Conservation (phyloP, 2,329 filamentous ascomycete genomes). For the Fusarium clavum region DNA sequence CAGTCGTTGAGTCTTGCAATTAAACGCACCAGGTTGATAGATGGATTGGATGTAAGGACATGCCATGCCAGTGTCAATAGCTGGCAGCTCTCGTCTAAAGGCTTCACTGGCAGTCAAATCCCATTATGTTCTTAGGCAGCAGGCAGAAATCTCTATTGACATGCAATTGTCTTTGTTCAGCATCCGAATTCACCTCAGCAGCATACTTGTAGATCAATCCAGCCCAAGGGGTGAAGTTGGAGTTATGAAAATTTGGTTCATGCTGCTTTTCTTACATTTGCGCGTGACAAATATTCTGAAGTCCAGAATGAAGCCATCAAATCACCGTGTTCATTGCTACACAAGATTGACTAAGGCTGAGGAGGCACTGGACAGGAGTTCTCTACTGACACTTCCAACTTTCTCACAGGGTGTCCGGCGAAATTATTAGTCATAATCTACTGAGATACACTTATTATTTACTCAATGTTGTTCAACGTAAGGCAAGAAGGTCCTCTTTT, state of each 20-base stretch:
- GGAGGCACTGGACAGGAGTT: neutral
- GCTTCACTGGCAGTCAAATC: neutral
- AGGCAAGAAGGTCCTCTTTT: constrained; percentile 45
- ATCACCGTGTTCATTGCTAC: neutral
- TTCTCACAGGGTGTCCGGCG: neutral
- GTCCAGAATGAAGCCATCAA: neutral
- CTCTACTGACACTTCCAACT: neutral
- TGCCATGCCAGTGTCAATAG: constrained; percentile 23
- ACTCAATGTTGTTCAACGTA: constrained; percentile 25
- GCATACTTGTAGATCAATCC: neutral
- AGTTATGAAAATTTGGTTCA: neutral
- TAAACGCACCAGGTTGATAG: neutral
- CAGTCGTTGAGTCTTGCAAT: neutral
- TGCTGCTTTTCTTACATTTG: neutral
- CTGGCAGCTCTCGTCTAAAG: neutral
- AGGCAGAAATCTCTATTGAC: neutral
- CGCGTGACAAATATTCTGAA: neutral
- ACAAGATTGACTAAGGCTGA: neutral
- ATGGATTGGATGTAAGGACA: neutral
- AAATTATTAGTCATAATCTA: neutral
- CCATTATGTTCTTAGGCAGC: neutral
- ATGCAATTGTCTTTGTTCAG: neutral
- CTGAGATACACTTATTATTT: constrained; percentile 3
- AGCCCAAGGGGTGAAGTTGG: neutral
- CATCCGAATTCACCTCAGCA: neutral